These are phyloP conservation scores for Talaromyces piceae DNA, from an alignment of 2,329 filamentous ascomycete species.

Conservation along the genomic window DNA sequence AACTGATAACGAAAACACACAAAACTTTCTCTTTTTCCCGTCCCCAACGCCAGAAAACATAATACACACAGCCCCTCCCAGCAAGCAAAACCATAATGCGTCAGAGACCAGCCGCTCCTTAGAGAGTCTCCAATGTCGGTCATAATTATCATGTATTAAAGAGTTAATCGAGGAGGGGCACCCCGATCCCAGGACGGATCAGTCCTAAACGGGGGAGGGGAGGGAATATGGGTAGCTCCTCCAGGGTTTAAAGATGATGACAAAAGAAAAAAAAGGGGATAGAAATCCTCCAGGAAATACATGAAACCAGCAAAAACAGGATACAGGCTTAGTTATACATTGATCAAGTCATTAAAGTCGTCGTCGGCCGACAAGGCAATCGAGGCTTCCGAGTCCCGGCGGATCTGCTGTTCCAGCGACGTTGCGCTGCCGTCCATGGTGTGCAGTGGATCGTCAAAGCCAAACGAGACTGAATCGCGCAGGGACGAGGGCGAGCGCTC, in stretches of 20 bases:
- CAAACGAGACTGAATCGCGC: conserved; percentile 20
- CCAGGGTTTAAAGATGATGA: not conserved
- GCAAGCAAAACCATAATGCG: too few relatives aligned
- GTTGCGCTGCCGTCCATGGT: conserved; percentile 20
- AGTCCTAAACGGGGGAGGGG: too few relatives aligned
- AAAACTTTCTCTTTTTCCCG: too few relatives aligned
- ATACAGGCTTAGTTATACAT: conserved; percentile 16
- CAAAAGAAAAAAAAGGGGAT: not conserved
- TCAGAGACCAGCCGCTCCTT: not conserved
- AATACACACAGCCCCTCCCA: not conserved
- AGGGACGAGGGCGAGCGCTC: conserved; percentile 3
- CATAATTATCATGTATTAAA: not conserved
- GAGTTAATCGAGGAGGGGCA: too few relatives aligned
- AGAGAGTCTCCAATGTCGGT: not conserved
- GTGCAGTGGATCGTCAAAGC: conserved; percentile 24
- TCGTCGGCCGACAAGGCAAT: conserved; percentile 25
- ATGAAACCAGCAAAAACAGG: not conserved
- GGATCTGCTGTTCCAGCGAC: conserved; percentile 23
- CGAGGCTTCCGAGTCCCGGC: conserved; percentile 23
- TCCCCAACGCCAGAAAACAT: too few relatives aligned
- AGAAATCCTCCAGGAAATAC: too few relatives aligned
- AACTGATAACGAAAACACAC: too few relatives aligned
- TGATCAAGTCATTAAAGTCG: conserved; percentile 27
- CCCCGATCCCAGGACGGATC: too few relatives aligned
- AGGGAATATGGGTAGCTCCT: too few relatives aligned